Evolutionary conservation across 1,284 basidiomycete genomes (phyloP).

Genomic region (Athelia psychrophila): DNA sequence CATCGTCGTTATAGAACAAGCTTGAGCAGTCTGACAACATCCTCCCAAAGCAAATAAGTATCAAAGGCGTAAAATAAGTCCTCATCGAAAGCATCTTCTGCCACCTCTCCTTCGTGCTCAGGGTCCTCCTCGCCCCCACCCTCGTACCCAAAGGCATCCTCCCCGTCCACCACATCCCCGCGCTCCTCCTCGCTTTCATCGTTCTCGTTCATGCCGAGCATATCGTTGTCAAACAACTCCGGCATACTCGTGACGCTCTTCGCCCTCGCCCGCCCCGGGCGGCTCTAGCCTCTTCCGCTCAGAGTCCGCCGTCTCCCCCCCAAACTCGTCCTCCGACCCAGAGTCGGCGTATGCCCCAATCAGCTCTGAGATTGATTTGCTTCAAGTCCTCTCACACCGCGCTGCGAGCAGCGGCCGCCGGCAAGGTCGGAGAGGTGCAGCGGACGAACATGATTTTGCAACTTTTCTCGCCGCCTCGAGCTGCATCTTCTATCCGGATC

Average conservation of each 20-base stretch:
- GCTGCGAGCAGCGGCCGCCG: no score
- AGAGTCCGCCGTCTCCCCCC: slow-evolving; percentile 35
- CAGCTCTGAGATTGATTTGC: no score
- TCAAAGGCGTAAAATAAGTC: slow-evolving; percentile 47
- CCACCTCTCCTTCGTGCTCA: slow-evolving; percentile 46
- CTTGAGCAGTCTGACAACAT: no score
- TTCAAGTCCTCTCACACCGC: no score
- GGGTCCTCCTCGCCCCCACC: slow-evolving; percentile 28
- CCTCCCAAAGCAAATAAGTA: no score
- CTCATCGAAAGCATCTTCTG: slow-evolving; percentile 73
- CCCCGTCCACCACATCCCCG: slow-evolving; percentile 27
- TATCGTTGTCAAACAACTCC: slow-evolving; percentile 60
- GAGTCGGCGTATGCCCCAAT: slow-evolving; percentile 51
- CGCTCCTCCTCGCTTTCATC: slow-evolving; percentile 27
- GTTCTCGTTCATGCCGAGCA: slow-evolving; percentile 52
- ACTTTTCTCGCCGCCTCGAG: no score
- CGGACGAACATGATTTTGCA: no score
- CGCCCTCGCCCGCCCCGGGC: slow-evolving; percentile 41
- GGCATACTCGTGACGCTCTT: slow-evolving; percentile 81
- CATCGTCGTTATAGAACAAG: no score
- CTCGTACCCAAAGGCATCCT: slow-evolving; percentile 26
- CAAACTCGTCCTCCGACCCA: slow-evolving; percentile 51
- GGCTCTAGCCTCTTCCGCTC: slow-evolving; percentile 31
- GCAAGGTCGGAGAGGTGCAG: no score
- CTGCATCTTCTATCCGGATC: no score